Conservation (phyloP, 345 rosid species). For the Carallia brachiata region DNA sequence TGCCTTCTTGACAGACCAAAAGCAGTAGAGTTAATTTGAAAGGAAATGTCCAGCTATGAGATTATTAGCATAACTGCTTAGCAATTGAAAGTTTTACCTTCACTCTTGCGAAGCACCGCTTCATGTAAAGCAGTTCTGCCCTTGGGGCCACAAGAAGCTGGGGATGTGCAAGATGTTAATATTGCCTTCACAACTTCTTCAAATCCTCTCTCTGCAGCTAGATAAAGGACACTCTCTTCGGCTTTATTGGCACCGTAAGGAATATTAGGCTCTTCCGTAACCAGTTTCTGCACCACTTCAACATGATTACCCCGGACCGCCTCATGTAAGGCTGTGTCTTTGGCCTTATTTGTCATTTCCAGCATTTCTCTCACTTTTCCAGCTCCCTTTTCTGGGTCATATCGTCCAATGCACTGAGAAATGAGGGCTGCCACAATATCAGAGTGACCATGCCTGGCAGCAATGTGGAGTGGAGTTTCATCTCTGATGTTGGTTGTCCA, state of each 20-base stretch:
- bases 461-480: conserved; percentile 17
- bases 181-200: neutral
- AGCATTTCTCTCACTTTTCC: conserved; percentile 5
- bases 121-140: conserved; percentile 32
- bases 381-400: conserved; percentile 5
- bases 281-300: conserved; percentile 15
- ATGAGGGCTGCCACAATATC: neutral
- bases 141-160: conserved; percentile 17
- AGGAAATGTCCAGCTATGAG: neutral
- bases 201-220: conserved; percentile 26
- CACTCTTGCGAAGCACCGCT: neutral
- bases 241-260: neutral
- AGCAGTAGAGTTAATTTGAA: neutral
- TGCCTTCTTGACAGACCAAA: neutral
- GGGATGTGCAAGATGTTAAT: neutral
- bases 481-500: conserved; percentile 4
- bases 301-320: conserved; percentile 16
- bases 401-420: neutral
- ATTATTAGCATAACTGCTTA: too few species aligned
- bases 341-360: conserved; percentile 9
- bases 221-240: conserved; percentile 23
- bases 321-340: conserved; percentile 29
- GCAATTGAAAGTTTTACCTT: conserved; percentile 1
- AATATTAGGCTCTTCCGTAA: neutral
- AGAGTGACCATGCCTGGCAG: conserved; percentile 16